Evolutionary conservation across 768 basidiomycete genomes (phyloP), one percentile per base, ranked within the genome.

Genomic region (Naganishia kalamii): DNA sequence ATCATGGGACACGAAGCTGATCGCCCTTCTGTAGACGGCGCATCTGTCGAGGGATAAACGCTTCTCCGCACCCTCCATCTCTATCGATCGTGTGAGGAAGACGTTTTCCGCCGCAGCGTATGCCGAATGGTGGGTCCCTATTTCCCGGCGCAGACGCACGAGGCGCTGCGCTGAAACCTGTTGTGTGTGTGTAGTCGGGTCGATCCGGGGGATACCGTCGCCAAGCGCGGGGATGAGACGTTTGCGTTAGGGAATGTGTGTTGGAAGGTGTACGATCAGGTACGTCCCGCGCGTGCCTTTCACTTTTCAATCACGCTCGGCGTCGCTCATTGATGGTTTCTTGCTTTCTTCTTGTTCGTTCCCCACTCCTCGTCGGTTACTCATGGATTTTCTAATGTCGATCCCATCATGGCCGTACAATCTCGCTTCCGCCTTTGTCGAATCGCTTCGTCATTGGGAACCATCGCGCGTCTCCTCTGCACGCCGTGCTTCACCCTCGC

Each of bases 201-300:
- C 29, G 37, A 52, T 30, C 49, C 49, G 30, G 41, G 46, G 10
- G 61, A 67, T 30, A n/a, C 12, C 19, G 30, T 61, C 21, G 23
- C 66, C 17, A 62, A 60, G 19, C 30, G 66, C 23, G 66, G 66
- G 3, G 66, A 67, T 25, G 44, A 62, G 33, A 50, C 59, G 0
- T 67, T 67, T 37, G 66, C 66, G 4, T 29, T 67, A 32, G 66
- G 66, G n/a, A 67, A 67, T 49, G 50, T 67, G 12, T 67, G 66
- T 32, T 62, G 60, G 66, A 67, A 62, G 27, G 61, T 63, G 29
- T 67, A 62, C 33, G 61, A 67, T 29, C 66, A 67, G 43, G 66
- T 67, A 25, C 30, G 60, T 49, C n/a, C n/a, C n/a, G n/a, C n/a
- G n/a, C n/a, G 27, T 3, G 15, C 23, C 40, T 8, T 46, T 60